Percentiles rank a stretch among this genome's conserved stretches.
Conservation (phyloP, 106 monocot species). For the Cymbidium sinense region DNA sequence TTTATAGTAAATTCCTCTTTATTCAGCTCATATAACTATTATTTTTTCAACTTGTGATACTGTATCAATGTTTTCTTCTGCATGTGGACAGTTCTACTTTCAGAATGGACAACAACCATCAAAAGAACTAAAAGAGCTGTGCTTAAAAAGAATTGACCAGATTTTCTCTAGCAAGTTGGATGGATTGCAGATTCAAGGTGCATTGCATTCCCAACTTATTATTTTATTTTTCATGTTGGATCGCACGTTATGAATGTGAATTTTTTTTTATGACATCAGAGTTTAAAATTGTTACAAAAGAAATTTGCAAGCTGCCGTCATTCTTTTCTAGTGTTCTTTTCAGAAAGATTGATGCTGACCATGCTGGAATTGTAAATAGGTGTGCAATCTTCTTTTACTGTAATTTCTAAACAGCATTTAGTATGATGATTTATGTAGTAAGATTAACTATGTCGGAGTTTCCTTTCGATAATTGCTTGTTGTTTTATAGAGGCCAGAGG, state of each 20-base stretch:
- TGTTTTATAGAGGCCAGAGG: no score
- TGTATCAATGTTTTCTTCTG: not conserved
- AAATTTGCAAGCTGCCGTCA: constrained; percentile 93
- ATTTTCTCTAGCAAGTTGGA: constrained; percentile 55
- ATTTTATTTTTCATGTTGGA: not conserved
- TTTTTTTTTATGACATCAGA: constrained; percentile 26
- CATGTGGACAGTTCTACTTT: constrained; percentile 67
- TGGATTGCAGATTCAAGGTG: constrained; percentile 78
- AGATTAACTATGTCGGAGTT: no score
- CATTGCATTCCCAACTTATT: not conserved
- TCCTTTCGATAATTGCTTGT: no score
- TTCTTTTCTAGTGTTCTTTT: constrained; percentile 80
- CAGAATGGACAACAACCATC: constrained; percentile 79
- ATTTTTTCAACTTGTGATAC: not conserved
- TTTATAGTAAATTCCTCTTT: no score
- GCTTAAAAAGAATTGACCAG: constrained; percentile 62
- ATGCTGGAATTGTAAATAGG: constrained; percentile 58
- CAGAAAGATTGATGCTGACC: constrained; percentile 68
- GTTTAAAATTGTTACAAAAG: constrained; percentile 74
- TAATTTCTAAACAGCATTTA: not conserved
- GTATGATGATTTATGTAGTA: not conserved
- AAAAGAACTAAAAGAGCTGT: constrained; percentile 59
- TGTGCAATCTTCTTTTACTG: constrained; percentile 12
- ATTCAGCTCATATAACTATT: not conserved
- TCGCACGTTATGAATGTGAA: not conserved